Evolutionary conservation across 768 basidiomycete species (phyloP).

Genomic region (Tricholomella constricta): DNA sequence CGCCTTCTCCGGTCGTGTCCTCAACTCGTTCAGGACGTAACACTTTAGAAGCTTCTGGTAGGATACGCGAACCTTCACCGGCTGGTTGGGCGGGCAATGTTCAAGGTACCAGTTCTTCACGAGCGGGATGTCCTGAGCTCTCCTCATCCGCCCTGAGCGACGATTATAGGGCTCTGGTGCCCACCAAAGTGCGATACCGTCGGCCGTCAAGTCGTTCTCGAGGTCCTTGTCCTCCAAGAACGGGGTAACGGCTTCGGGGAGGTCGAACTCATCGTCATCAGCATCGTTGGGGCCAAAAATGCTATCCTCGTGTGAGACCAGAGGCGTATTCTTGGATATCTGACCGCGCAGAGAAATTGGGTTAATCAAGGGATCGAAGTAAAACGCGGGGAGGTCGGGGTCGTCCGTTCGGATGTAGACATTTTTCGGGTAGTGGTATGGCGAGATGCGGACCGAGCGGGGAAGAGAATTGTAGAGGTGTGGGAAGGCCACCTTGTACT

Average conservation of each 20-base stretch:
- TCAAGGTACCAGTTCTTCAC: slow-evolving; percentile 99
- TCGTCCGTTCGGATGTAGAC: slow-evolving; percentile 99
- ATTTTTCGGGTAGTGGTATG: slow-evolving; percentile 93
- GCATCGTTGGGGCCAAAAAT: slow-evolving; percentile 87
- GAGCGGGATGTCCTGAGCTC: slow-evolving; percentile 93
- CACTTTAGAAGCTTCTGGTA: slow-evolving; percentile 98
- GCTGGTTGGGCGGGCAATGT: slow-evolving; percentile 94
- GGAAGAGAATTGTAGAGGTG: slow-evolving; percentile 98
- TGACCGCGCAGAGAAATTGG: slow-evolving; percentile 92
- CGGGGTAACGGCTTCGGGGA: slow-evolving; percentile 75
- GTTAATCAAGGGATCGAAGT: slow-evolving; percentile 98
- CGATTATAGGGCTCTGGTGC: slow-evolving; percentile 95
- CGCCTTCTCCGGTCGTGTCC: slow-evolving; percentile 87
- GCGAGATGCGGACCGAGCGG: slow-evolving; percentile 88
- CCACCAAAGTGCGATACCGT: slow-evolving; percentile 98
- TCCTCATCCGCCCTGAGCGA: slow-evolving; percentile 87
- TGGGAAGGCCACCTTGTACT: slow-evolving; percentile 99
- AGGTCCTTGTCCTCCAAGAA: slow-evolving; percentile 80
- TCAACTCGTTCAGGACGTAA: slow-evolving; percentile 93
- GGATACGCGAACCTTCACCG: slow-evolving; percentile 98
- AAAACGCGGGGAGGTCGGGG: slow-evolving; percentile 98
- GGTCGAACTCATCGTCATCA: slow-evolving; percentile 86
- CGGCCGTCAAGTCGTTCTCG: slow-evolving; percentile 90
- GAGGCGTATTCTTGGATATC: slow-evolving; percentile 77
- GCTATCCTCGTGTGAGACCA: slow-evolving; percentile 87